Conservation (phyloP, 192 early-diverging fungal species). For the Entophlyctis luteolus region DNA sequence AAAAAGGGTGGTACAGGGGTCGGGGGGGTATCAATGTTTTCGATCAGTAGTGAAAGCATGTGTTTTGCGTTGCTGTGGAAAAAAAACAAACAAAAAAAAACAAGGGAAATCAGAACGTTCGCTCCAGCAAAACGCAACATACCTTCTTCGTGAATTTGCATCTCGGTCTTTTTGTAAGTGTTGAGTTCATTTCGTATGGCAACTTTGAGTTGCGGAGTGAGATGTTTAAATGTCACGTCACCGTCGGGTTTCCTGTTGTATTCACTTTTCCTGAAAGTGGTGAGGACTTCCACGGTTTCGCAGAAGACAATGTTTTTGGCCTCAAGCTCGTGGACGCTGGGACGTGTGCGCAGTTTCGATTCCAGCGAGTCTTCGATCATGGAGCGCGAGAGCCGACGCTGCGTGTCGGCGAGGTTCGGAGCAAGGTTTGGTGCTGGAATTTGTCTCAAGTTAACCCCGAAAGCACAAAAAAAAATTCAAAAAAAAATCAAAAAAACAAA, state of each 20-base stretch:
- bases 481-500: neutral
- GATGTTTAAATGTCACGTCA: constrained; percentile 71
- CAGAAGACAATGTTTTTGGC: constrained; percentile 39
- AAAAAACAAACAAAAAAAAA: neutral
- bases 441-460: too few species aligned
- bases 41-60: constrained; percentile 42
- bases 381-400: constrained; percentile 39
- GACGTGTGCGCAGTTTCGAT: constrained; percentile 45
- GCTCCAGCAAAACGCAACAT: neutral
- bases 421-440: too few species aligned
- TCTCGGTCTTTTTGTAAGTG: constrained; percentile 87
- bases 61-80: constrained; percentile 37
- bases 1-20: too few species aligned
- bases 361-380: constrained; percentile 46
- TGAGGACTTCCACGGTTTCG: constrained; percentile 57
- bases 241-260: constrained; percentile 88
- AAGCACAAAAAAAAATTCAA: too few species aligned
- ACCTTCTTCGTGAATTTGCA: constrained; percentile 78
- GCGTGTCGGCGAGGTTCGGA: constrained; percentile 42
- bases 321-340: constrained; percentile 40
- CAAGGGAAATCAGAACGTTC: neutral
- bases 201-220: constrained; percentile 81
- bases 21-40: too few species aligned
- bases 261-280: constrained; percentile 62
- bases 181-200: constrained; percentile 92